Base-by-base conservation (phyloP, 2,329 filamentous ascomycete species). In the Cadophora malorum region DNA sequence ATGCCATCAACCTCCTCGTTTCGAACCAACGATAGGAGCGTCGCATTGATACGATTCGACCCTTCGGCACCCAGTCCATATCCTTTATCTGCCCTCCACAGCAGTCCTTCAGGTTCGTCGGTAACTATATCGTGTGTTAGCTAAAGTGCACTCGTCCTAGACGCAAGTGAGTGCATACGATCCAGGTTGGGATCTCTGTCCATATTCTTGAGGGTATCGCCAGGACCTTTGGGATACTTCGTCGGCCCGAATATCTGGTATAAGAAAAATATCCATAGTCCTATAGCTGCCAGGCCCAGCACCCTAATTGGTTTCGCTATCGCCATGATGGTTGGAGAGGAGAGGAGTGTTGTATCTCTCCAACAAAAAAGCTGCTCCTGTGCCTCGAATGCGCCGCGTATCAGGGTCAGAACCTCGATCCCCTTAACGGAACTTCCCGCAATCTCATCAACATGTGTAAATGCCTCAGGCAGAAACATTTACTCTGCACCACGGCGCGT, bases 31-130 rank as follows among this genome's bases (percentile, higher is more conserved):
- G 94, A 91, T 73, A 99, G 86, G 67, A 99, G 85, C 4, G 96
- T 98, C 68, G 96, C 96, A 79, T 97, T 96, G 79, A 97, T 96
- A 77, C 96, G 92, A 73, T 91, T 89, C 63, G 91, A 92, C 70
- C 93, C 87, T 63, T 86, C 83, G 76, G 91, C 90, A 76, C 93
- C 87, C 63, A 92, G 88, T 63, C 88, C 88, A 80, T 98, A 98
- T 76, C 91, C 90, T 73, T 92, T 84, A 65, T 89, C 90, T 41
- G 90, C 88, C 79, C 93, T 88, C 76, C 86, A 88, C 73, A 98
- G 83, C 16, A 87, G 83, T 63, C 93, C 94, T 71, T 90, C 87
- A 25, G 95, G 95, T 79, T 98, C 95, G 71, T 88, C 89, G 41
- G 92, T 96, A 55, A 88, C 94, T 97, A 76, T 35, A 38, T 69